These are phyloP conservation scores for Bidens hawaiensis DNA, from an alignment of 140 eudicot species.

Conservation along the genomic window DNA sequence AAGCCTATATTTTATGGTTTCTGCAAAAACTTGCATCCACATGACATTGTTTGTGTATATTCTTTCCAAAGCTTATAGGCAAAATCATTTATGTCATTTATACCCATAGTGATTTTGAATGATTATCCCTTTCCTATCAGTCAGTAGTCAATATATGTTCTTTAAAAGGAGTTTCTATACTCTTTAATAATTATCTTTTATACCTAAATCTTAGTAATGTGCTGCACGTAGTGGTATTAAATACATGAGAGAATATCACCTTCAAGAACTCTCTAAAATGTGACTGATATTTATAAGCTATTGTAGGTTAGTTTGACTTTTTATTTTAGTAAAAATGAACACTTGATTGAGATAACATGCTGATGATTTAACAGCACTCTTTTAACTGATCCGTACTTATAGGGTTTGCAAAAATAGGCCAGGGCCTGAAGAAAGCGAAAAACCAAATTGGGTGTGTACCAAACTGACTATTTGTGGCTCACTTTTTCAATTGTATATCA, in stretches of 20 bases:
- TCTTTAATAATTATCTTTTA: not conserved
- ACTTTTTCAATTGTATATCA: not conserved
- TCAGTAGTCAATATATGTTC: not conserved
- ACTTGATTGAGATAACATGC: not conserved
- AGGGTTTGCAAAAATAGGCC: not conserved
- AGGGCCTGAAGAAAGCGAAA: not conserved
- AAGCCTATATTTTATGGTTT: not conserved
- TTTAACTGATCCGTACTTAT: not conserved
- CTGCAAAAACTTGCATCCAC: not conserved
- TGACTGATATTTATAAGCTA: not conserved
- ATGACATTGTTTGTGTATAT: not conserved
- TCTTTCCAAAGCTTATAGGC: not conserved
- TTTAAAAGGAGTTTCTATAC: not conserved
- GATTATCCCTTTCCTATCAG: not conserved
- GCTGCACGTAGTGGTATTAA: not conserved
- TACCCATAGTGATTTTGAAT: slow-evolving; percentile 7
- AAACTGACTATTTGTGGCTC: not conserved
- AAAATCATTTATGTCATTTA: not conserved
- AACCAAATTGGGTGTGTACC: not conserved
- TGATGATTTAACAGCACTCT: slow-evolving; percentile 6
- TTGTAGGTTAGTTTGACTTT: not conserved
- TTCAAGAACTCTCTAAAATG: not conserved
- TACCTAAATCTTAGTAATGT: not conserved
- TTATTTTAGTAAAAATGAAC: not conserved
- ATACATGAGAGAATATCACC: not conserved